Evolutionary conservation across 305 asterid genomes (phyloP).

Genomic region (Caryopteris hybrid): DNA sequence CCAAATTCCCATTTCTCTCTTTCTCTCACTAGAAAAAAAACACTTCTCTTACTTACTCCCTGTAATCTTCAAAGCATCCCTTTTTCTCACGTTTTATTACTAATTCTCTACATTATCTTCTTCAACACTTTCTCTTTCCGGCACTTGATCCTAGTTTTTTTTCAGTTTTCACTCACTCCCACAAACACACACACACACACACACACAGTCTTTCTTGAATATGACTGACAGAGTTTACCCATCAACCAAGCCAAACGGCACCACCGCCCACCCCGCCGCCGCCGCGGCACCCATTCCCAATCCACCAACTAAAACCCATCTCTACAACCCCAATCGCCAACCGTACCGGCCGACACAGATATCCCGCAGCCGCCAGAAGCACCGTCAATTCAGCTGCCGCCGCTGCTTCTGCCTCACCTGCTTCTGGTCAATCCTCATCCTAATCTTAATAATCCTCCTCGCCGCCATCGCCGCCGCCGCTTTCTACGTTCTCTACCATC

Average conservation of each 20-base stretch:
- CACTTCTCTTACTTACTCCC: constrained; percentile 28
- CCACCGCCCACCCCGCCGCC: constrained; percentile 32
- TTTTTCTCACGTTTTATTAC: not conserved
- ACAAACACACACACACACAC: too few species aligned
- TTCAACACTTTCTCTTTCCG: not conserved
- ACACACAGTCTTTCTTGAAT: too few species aligned
- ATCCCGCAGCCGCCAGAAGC: constrained; percentile 36
- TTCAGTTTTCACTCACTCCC: too few species aligned
- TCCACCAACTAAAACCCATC: constrained; percentile 39
- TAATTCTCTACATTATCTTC: constrained; percentile 15
- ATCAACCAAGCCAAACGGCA: constrained; percentile 56
- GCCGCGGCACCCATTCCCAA: constrained; percentile 25
- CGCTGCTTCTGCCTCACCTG: constrained; percentile 71
- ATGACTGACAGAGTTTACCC: constrained; percentile 87
- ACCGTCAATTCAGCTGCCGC: constrained; percentile 49
- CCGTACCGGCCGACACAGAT: constrained; percentile 58
- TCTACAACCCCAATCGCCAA: constrained; percentile 60
- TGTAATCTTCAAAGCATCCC: not conserved
- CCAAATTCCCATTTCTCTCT: not conserved
- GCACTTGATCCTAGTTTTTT: constrained; percentile 22
- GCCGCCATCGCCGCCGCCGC: constrained; percentile 66
- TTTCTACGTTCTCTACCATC: constrained; percentile 71
- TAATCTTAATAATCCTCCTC: constrained; percentile 45
- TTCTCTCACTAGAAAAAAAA: not conserved
- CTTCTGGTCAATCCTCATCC: constrained; percentile 62